Percentiles rank a stretch among this genome's conserved stretches.
Conservation (phyloP, 176 grass and related monocot genomes). For the Elymus sibiricus region DNA sequence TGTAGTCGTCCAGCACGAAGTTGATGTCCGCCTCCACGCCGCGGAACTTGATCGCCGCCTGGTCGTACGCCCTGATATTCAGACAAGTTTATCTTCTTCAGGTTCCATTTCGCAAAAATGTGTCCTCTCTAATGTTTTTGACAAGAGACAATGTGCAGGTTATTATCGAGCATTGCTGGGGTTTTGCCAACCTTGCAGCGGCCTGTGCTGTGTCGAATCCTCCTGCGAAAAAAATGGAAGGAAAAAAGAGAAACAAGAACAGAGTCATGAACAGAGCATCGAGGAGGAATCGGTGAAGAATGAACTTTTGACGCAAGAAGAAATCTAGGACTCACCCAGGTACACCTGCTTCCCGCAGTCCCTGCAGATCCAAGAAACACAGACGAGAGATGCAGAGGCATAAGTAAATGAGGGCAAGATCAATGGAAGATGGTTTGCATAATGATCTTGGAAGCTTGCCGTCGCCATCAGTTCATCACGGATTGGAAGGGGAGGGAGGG, state of each 20-base stretch:
- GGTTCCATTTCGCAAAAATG: not conserved
- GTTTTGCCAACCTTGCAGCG: constrained; percentile 36
- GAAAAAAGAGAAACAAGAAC: not conserved
- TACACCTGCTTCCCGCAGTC: constrained; percentile 83
- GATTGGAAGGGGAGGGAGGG: not conserved
- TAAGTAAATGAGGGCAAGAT: not conserved
- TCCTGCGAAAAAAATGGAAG: not conserved
- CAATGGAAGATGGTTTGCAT: not conserved
- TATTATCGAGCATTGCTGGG: not conserved
- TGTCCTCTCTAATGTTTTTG: no score
- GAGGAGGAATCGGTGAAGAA: not conserved
- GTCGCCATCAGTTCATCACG: not conserved
- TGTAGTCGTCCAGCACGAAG: constrained; percentile 46
- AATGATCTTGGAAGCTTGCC: not conserved
- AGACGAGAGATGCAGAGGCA: not conserved
- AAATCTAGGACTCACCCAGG: constrained; percentile 42
- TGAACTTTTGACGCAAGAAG: no score
- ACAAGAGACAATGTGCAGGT: not conserved
- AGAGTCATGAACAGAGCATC: not conserved
- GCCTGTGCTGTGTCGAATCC: constrained; percentile 59
- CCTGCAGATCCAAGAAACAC: constrained; percentile 33
- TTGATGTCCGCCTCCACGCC: constrained; percentile 59
- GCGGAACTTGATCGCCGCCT: constrained; percentile 65
- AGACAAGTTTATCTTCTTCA: not conserved
- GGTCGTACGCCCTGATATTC: constrained; percentile 53